phyloP scores from a whole-genome alignment of 257 asterid genomes.

The Plantago elongata region DNA sequence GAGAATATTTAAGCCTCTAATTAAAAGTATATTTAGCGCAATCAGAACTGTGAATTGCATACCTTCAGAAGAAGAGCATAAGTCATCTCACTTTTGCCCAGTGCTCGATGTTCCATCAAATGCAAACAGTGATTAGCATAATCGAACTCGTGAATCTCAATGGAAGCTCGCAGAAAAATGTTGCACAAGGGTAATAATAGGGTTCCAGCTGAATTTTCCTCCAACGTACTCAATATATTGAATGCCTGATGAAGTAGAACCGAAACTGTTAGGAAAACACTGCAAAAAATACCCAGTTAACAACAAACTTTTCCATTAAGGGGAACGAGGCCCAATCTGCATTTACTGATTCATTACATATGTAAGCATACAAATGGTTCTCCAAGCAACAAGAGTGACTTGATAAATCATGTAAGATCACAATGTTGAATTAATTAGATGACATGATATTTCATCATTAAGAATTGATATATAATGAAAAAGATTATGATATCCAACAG shows the following conservation, averaged over 20 bases:
- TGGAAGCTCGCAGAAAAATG: slow-evolving; percentile 55
- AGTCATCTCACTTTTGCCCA: slow-evolving; percentile 64
- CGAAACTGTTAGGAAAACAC: slow-evolving; percentile 9
- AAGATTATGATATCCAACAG: not conserved
- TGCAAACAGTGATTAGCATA: slow-evolving; percentile 57
- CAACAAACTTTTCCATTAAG: not conserved
- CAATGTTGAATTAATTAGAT: slow-evolving; percentile 3
- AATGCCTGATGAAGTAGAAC: slow-evolving; percentile 52
- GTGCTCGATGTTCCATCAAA: slow-evolving; percentile 69
- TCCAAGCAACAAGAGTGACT: not conserved
- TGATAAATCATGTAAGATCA: slow-evolving; percentile 2
- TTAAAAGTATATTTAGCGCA: no score
- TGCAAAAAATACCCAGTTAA: not conserved
- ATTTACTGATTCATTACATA: not conserved
- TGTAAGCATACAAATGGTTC: not conserved
- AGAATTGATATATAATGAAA: not conserved
- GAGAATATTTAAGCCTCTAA: no score
- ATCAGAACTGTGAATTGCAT: slow-evolving; percentile 9
- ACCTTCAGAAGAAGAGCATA: slow-evolving; percentile 80
- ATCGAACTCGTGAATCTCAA: slow-evolving; percentile 36
- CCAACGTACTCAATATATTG: slow-evolving; percentile 38
- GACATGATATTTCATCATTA: not conserved
- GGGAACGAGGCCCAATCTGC: not conserved
- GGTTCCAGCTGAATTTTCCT: slow-evolving; percentile 42
- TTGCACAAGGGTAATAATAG: slow-evolving; percentile 59